Evolutionary conservation across 2,329 filamentous ascomycete genomes (phyloP).

Genomic region (Apiospora koreana): DNA sequence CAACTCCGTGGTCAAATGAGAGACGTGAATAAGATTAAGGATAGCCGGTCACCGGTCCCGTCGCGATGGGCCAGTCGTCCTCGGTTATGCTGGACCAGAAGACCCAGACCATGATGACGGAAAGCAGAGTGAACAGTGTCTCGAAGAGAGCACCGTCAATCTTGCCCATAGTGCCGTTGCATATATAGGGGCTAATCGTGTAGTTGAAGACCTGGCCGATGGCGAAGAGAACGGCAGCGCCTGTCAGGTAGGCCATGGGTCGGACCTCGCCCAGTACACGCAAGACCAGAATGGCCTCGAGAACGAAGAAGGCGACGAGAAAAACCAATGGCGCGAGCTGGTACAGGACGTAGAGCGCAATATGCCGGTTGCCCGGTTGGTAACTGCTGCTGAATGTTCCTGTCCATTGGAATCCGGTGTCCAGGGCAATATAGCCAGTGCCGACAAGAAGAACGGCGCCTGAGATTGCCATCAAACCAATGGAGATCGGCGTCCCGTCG

Average conservation of each 20-base stretch:
- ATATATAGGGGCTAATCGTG: slow-evolving; percentile 87
- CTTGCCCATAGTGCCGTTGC: slow-evolving; percentile 76
- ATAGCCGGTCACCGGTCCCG: slow-evolving; percentile 39
- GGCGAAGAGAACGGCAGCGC: slow-evolving; percentile 79
- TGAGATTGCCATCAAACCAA: slow-evolving; percentile 74
- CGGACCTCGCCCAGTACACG: slow-evolving; percentile 83
- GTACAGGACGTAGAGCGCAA: slow-evolving; percentile 92
- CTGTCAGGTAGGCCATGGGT: slow-evolving; percentile 86
- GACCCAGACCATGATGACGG: slow-evolving; percentile 82
- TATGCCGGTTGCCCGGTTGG: slow-evolving; percentile 61
- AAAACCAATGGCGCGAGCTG: slow-evolving; percentile 87
- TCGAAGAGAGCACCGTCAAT: slow-evolving; percentile 94
- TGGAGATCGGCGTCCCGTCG: slow-evolving; percentile 83
- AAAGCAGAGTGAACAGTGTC: slow-evolving; percentile 84
- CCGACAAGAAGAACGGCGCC: slow-evolving; percentile 77
- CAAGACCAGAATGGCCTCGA: slow-evolving; percentile 83
- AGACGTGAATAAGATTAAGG: slow-evolving; percentile 28
- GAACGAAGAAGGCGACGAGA: slow-evolving; percentile 81
- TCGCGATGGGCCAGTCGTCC: slow-evolving; percentile 85
- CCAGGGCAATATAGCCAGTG: slow-evolving; percentile 92
- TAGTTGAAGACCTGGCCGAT: slow-evolving; percentile 97
- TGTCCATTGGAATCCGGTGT: slow-evolving; percentile 88
- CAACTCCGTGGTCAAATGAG: slow-evolving; percentile 30
- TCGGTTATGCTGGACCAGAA: slow-evolving; percentile 99
- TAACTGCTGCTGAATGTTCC: slow-evolving; percentile 69